phyloP scores from a whole-genome alignment of 495 filamentous ascomycete species.

The Talaromyces liani region DNA sequence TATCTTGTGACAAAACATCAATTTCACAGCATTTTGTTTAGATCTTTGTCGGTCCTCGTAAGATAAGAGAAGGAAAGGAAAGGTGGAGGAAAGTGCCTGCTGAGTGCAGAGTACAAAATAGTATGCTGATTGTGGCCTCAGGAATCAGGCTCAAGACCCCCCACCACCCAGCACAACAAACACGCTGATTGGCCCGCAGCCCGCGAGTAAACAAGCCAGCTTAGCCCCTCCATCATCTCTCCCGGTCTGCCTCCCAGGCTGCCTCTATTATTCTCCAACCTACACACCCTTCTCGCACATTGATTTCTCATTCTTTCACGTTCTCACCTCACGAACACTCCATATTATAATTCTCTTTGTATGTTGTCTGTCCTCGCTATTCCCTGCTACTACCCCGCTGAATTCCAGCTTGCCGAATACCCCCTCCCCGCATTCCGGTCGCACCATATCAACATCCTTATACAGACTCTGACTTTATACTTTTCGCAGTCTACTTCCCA shows the following conservation, averaged over 20 bases:
- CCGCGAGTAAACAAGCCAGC: neutral
- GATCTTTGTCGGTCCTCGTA: too few species aligned
- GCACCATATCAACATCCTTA: neutral
- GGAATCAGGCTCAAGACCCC: neutral
- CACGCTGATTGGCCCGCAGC: neutral
- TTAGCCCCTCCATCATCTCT: conserved; percentile 4
- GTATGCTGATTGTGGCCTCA: neutral
- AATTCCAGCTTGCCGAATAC: neutral
- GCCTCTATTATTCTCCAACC: conserved; percentile 4
- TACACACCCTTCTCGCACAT: neutral
- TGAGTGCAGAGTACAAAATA: neutral
- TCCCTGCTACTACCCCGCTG: neutral
- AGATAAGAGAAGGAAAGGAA: too few species aligned
- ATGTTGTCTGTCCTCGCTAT: conserved; percentile 21
- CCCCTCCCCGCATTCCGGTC: conserved; percentile 5
- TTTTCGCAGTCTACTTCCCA: neutral
- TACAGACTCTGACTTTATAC: neutral
- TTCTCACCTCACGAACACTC: conserved; percentile 6
- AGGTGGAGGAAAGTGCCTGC: neutral
- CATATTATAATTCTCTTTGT: conserved; percentile 14
- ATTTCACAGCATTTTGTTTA: too few species aligned
- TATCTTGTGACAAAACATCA: too few species aligned
- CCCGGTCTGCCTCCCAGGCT: neutral
- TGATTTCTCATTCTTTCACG: conserved; percentile 5
- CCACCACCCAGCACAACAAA: neutral